Percentiles rank a stretch among this genome's conserved stretches.
Evolutionary conservation across 2,329 filamentous ascomycete genomes (phyloP).

Genomic region (Cryphonectria naterciae): DNA sequence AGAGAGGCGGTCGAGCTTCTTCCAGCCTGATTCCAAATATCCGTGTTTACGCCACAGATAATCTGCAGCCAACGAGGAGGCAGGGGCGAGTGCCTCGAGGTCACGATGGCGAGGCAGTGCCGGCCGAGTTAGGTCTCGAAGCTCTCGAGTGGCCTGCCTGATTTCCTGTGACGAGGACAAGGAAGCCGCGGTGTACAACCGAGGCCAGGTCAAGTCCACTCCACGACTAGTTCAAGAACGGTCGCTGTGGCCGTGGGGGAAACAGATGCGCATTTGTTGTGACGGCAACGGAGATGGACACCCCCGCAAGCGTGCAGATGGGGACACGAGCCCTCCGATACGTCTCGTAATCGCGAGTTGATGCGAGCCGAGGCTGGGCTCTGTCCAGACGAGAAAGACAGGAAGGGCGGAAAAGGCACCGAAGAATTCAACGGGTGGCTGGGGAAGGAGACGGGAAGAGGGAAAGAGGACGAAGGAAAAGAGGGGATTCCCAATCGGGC

Average conservation of each 20-base stretch:
- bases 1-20: neutral
- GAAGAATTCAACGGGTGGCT: neutral
- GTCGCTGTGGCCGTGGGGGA: neutral
- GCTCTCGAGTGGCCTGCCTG: neutral
- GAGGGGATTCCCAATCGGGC: constrained; percentile 13
- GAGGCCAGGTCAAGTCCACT: neutral
- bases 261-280: neutral
- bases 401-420: neutral
- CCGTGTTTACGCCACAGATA: neutral
- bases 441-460: neutral
- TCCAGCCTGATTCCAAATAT: neutral
- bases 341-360: neutral
- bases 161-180: neutral
- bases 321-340: neutral
- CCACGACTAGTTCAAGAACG: neutral
- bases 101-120: neutral
- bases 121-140: neutral
- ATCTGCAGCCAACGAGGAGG: neutral
- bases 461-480: neutral
- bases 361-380: neutral
- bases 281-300: neutral
- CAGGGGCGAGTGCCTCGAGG: neutral
- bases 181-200: constrained; percentile 1
- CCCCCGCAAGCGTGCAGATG: constrained; percentile 4
- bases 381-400: neutral